Evolutionary conservation across 2,329 filamentous ascomycete species (phyloP).

Genomic region (Trichoderma sp.): DNA sequence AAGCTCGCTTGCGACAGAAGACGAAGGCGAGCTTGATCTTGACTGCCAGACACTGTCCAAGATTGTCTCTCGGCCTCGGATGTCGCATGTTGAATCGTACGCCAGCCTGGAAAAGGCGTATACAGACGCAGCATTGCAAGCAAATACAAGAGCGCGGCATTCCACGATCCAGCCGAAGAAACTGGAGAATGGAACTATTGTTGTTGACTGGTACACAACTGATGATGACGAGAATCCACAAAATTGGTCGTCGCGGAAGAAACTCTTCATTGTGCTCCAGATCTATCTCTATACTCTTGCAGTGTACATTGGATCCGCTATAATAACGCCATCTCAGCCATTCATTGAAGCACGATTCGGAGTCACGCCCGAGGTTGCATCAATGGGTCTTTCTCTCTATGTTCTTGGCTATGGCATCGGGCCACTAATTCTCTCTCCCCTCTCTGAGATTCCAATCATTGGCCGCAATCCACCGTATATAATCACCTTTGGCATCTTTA

Average conservation of each 20-base stretch:
- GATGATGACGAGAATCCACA: constrained; percentile 28
- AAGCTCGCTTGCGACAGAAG: not conserved
- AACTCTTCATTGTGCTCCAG: constrained; percentile 16
- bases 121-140: not conserved
- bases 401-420: constrained; percentile 14
- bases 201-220: constrained; percentile 28
- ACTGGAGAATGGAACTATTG: constrained; percentile 1
- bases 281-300: constrained; percentile 18
- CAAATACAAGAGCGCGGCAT: not conserved
- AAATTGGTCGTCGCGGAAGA: constrained; percentile 25
- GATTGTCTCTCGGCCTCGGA: not conserved
- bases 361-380: constrained; percentile 3
- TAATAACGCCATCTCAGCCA: constrained; percentile 18
- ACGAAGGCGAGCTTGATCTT: not conserved
- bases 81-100: not conserved
- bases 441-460: constrained; percentile 21
- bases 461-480: constrained; percentile 23
- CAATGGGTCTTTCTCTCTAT: constrained; percentile 17
- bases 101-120: constrained; percentile 1
- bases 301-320: constrained; percentile 15
- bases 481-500: constrained; percentile 31
- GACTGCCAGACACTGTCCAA: not conserved
- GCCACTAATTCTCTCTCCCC: not conserved
- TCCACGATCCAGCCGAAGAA: constrained; percentile 10
- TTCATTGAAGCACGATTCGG: constrained; percentile 1